phyloP scores from a whole-genome alignment of 345 rosid genomes.

The Raphanus raphanistrum region DNA sequence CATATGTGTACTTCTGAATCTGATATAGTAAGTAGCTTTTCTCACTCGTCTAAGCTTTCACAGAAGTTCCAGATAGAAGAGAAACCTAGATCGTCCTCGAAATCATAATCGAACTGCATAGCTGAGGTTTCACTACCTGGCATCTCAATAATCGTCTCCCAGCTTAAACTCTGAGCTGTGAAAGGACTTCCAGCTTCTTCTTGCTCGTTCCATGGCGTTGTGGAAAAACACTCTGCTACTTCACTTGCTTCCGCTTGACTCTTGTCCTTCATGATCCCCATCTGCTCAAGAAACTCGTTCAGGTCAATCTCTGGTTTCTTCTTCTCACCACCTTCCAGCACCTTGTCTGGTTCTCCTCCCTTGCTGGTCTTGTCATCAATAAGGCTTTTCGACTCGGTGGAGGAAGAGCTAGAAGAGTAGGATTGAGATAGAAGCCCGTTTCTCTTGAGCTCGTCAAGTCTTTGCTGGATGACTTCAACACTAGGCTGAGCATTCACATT shows the following conservation, averaged over 20 bases:
- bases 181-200: conserved; percentile 41
- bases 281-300: conserved; percentile 87
- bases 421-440: conserved; percentile 45
- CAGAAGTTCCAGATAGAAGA: conserved; percentile 79
- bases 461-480: conserved; percentile 79
- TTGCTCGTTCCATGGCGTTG: conserved; percentile 40
- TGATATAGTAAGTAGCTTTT: conserved; percentile 1
- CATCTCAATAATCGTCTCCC: conserved; percentile 74
- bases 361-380: conserved; percentile 30
- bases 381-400: conserved; percentile 40
- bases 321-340: conserved; percentile 40
- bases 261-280: conserved; percentile 66
- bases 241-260: conserved; percentile 37
- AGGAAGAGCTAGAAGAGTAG: conserved; percentile 48
- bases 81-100: conserved; percentile 53
- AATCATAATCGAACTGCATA: conserved; percentile 41
- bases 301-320: conserved; percentile 89
- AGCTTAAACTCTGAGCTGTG: conserved; percentile 54
- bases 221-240: conserved; percentile 24
- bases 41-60: conserved; percentile 35
- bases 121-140: conserved; percentile 45
- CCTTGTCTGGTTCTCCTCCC: conserved; percentile 19
- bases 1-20: conserved; percentile 31
- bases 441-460: conserved; percentile 79
- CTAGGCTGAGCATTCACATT: conserved; percentile 86